phyloP scores from a whole-genome alignment of 768 basidiomycete genomes.

The Tulasnella sp. region DNA sequence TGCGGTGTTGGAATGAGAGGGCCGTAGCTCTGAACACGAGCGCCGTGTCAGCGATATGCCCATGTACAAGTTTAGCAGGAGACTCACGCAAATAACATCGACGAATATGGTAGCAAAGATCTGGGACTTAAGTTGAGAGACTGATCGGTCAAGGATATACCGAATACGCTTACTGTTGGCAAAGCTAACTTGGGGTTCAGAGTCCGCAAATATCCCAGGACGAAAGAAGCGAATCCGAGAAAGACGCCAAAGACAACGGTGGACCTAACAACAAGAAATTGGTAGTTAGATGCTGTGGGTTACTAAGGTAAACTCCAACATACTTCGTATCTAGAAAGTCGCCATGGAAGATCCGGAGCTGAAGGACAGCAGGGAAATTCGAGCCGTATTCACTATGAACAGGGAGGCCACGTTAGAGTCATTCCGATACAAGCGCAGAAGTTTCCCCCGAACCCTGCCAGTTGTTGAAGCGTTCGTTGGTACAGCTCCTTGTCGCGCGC shows the following conservation, averaged over 20 bases:
- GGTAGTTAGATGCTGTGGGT: neutral
- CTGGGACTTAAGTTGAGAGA: neutral
- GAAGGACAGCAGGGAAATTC: neutral
- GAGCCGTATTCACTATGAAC: neutral
- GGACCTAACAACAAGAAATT: neutral
- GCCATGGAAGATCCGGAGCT: conserved; percentile 6
- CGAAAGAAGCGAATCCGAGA: neutral
- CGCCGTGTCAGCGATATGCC: neutral
- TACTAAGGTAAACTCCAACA: neutral
- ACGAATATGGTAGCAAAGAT: conserved; percentile 23
- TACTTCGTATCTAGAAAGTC: conserved; percentile 16
- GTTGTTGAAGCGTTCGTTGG: conserved; percentile 5
- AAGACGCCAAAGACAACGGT: conserved; percentile 19
- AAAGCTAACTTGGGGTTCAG: conserved; percentile 11
- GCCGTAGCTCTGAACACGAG: conserved; percentile 8
- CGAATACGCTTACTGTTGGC: conserved; percentile 2
- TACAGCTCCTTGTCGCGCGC: conserved; percentile 7
- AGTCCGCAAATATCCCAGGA: neutral
- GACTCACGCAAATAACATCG: conserved; percentile 20
- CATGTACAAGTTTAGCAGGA: neutral
- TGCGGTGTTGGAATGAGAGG: conserved; percentile 20
- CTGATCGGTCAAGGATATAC: neutral
- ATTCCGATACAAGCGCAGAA: neutral
- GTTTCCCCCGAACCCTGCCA: neutral
- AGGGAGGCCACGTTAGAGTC: neutral